Evolutionary conservation across 495 filamentous ascomycete species (phyloP).

Genomic region (Daldinia caldariorum): DNA sequence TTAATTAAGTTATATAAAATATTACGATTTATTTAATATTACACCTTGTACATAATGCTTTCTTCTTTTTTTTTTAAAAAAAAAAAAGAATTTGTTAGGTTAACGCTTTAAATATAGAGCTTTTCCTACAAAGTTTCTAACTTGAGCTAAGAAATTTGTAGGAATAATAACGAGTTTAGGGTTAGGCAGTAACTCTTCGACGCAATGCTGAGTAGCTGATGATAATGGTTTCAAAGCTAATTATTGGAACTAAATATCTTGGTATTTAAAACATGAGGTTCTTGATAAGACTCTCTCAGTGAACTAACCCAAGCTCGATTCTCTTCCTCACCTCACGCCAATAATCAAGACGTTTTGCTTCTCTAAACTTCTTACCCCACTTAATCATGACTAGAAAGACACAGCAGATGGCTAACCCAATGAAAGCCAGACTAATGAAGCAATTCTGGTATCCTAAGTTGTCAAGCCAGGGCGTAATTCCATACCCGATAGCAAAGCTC

Average conservation of each 20-base stretch:
- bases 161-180: background rate
- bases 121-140: too few relatives aligned
- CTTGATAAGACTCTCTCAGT: constrained; percentile 20
- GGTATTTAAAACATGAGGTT: background rate
- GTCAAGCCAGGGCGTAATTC: constrained; percentile 70
- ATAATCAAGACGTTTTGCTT: constrained; percentile 53
- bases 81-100: too few relatives aligned
- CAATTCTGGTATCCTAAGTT: constrained; percentile 70
- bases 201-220: background rate
- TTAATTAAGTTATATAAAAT: too few relatives aligned
- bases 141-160: background rate
- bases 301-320: constrained; percentile 51
- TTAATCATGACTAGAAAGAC: constrained; percentile 67
- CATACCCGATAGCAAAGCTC: constrained; percentile 58
- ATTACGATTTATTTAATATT: too few relatives aligned
- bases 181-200: background rate
- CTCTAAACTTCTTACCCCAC: constrained; percentile 59
- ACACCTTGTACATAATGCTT: background rate
- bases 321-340: constrained; percentile 58
- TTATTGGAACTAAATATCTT: background rate
- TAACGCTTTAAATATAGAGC: too few relatives aligned
- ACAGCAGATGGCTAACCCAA: constrained; percentile 63
- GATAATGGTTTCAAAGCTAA: too few relatives aligned
- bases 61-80: too few relatives aligned
- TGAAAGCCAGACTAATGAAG: constrained; percentile 70